Evolutionary conservation across 2,329 filamentous ascomycete genomes (phyloP).

Genomic region (Colletotrichum coccodes): DNA sequence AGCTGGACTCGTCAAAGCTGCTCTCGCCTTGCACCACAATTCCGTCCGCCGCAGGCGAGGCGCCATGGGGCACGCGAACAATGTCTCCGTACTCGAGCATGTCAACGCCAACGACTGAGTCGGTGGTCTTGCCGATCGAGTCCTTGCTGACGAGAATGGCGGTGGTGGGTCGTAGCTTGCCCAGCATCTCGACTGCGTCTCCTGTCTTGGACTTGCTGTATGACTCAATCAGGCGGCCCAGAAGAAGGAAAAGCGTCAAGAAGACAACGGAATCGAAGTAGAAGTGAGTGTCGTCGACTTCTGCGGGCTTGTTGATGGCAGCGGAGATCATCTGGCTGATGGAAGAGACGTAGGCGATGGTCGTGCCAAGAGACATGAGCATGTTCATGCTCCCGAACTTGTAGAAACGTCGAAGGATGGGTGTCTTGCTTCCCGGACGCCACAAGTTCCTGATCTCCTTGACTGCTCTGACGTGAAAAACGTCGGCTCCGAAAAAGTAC

Average conservation of each 20-base stretch:
- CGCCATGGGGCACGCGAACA: conserved; percentile 81
- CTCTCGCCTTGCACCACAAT: conserved; percentile 69
- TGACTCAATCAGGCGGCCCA: conserved; percentile 80
- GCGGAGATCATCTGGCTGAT: conserved; percentile 78
- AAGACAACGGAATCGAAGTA: conserved; percentile 97
- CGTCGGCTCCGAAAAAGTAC: conserved; percentile 86
- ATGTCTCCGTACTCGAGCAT: conserved; percentile 79
- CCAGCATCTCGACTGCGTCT: conserved; percentile 83
- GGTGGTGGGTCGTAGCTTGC: conserved; percentile 80
- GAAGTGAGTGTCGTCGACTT: conserved; percentile 62
- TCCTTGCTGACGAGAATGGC: conserved; percentile 73
- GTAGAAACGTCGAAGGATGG: conserved; percentile 80
- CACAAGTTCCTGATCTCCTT: conserved; percentile 84
- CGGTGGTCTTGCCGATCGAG: conserved; percentile 47
- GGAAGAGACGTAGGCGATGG: conserved; percentile 87
- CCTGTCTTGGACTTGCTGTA: conserved; percentile 94
- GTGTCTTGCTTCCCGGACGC: conserved; percentile 78
- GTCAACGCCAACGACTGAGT: conserved; percentile 65
- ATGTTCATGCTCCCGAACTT: conserved; percentile 98
- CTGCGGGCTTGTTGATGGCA: conserved; percentile 50
- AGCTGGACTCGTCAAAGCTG: conserved; percentile 87
- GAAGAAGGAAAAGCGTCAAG: conserved; percentile 85
- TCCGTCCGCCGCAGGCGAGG: conserved; percentile 88
- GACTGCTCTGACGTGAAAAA: conserved; percentile 82
- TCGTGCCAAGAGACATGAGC: conserved; percentile 88